Evolutionary conservation across 345 rosid genomes (phyloP).

Genomic region (Euphorbia pulcherrima): DNA sequence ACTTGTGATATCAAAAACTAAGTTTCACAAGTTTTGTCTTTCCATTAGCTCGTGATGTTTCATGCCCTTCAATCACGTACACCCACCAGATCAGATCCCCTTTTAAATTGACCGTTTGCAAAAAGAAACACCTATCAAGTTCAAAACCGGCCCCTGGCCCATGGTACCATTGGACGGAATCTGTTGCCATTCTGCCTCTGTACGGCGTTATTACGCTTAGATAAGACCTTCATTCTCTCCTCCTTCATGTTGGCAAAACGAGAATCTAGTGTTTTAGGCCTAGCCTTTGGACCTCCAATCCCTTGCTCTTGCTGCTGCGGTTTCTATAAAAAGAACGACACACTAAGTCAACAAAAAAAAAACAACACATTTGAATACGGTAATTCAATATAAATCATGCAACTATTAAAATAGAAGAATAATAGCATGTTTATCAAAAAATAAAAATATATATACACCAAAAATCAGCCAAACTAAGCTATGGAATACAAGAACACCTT

Average conservation of each 20-base stretch:
- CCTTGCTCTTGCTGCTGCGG: slow-evolving; percentile 28
- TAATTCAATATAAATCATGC: background rate
- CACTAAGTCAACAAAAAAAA: too few relatives aligned
- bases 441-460: background rate
- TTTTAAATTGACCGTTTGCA: background rate
- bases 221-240: slow-evolving; percentile 51
- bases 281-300: slow-evolving; percentile 38
- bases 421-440: background rate
- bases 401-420: background rate
- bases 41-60: background rate
- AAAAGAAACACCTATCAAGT: slow-evolving; percentile 24
- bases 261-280: slow-evolving; percentile 75
- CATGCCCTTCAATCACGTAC: background rate
- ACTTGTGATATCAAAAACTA: background rate
- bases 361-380: too few relatives aligned
- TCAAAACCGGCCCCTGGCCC: slow-evolving; percentile 57
- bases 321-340: slow-evolving; percentile 10
- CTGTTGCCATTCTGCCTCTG: slow-evolving; percentile 29
- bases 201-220: slow-evolving; percentile 27
- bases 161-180: slow-evolving; percentile 39
- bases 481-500: slow-evolving; percentile 48
- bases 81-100: background rate
- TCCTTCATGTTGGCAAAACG: slow-evolving; percentile 81
- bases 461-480: background rate
- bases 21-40: background rate